These are phyloP conservation scores for Hypomyces rosellus DNA, from an alignment of 2,329 filamentous ascomycete genomes.

Conservation along the genomic window DNA sequence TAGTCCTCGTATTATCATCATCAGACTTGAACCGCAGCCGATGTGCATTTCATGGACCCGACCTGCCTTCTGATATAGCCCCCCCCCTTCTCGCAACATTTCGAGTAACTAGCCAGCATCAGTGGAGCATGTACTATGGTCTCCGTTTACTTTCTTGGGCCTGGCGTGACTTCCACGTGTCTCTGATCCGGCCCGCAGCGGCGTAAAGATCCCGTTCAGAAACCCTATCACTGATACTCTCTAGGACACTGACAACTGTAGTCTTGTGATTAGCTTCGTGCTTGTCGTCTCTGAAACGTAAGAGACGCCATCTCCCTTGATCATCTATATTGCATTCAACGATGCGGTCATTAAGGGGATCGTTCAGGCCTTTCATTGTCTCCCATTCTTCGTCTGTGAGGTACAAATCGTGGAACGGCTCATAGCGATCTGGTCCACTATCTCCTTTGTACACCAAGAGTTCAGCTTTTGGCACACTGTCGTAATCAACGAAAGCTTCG, in stretches of 20 bases:
- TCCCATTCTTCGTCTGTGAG: constrained; percentile 80
- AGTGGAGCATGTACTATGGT: constrained; percentile 6
- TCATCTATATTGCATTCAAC: constrained; percentile 85
- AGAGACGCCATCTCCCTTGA: constrained; percentile 71
- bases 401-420: constrained; percentile 59
- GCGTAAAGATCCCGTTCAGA: constrained; percentile 73
- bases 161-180: constrained; percentile 68
- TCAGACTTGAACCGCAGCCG: too few relatives aligned
- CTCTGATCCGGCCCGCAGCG: constrained; percentile 63
- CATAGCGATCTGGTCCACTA: constrained; percentile 47
- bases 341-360: constrained; percentile 78
- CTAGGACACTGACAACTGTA: constrained; percentile 78
- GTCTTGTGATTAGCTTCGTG: constrained; percentile 80
- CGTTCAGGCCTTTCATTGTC: constrained; percentile 61
- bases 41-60: too few relatives aligned
- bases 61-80: too few relatives aligned
- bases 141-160: constrained; percentile 22
- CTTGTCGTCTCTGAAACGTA: constrained; percentile 91
- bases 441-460: constrained; percentile 65
- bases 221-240: constrained; percentile 83
- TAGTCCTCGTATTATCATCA: not conserved
- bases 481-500: constrained; percentile 67
- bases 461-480: constrained; percentile 66
- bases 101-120: too few relatives aligned
- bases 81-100: too few relatives aligned